These are phyloP conservation scores for Wickerhamiella brachini DNA, from an alignment of 805 yeast species.

Conservation along the genomic window DNA sequence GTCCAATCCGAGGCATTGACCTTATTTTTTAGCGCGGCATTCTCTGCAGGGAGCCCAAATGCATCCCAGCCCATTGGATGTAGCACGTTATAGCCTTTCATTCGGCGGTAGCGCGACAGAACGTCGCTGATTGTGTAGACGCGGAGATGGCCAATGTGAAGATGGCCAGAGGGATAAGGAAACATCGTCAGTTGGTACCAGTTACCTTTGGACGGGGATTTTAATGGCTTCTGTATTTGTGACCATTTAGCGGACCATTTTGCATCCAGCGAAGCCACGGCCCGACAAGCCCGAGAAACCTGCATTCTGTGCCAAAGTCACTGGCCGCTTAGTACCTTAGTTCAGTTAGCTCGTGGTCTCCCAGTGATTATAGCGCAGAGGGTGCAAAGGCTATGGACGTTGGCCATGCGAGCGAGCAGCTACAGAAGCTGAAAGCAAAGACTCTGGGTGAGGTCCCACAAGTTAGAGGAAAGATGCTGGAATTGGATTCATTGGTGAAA, in stretches of 20 bases:
- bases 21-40: slow-evolving; percentile 84
- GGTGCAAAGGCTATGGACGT: no score
- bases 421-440: neutral
- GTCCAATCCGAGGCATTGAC: slow-evolving; percentile 82
- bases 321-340: neutral
- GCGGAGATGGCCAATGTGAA: slow-evolving; percentile 89
- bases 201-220: slow-evolving; percentile 17
- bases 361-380: no score
- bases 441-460: neutral
- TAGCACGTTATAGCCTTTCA: slow-evolving; percentile 63
- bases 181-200: slow-evolving; percentile 76
- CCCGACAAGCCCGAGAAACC: neutral
- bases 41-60: slow-evolving; percentile 95
- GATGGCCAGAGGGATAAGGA: slow-evolving; percentile 88
- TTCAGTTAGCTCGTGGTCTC: neutral
- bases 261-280: neutral
- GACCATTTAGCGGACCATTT: slow-evolving; percentile 2
- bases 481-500: neutral
- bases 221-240: neutral
- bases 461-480: neutral
- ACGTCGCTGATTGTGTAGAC: slow-evolving; percentile 88
- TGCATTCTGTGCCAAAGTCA: neutral
- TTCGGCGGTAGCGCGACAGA: slow-evolving; percentile 60
- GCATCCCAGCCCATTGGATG: slow-evolving; percentile 99
- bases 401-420: neutral